Evolutionary conservation across 345 rosid genomes (phyloP).

Genomic region (Cardamine chenopodiifolia): DNA sequence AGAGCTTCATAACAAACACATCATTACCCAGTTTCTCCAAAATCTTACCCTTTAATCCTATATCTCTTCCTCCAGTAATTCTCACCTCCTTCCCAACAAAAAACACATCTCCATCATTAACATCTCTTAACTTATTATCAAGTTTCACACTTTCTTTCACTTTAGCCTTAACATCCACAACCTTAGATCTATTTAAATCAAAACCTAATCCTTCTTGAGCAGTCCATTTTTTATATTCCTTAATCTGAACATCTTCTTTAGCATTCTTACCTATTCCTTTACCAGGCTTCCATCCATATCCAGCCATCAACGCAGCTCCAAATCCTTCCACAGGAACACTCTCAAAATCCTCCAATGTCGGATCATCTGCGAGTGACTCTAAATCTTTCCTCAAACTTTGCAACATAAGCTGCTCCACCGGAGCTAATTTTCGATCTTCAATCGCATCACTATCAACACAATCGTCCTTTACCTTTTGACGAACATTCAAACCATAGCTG

Average conservation of each 20-base stretch:
- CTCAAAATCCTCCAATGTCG: conserved; percentile 59
- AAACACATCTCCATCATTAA: conserved; percentile 41
- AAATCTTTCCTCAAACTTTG: conserved; percentile 60
- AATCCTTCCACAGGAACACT: conserved; percentile 79
- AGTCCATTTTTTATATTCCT: conserved; percentile 56
- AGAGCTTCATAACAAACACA: conserved; percentile 53
- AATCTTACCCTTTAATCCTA: conserved; percentile 64
- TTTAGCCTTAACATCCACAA: conserved; percentile 24
- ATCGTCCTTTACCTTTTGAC: conserved; percentile 32
- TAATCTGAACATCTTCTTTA: conserved; percentile 68
- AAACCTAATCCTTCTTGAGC: conserved; percentile 66
- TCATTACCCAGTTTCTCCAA: conserved; percentile 39
- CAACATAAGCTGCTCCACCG: conserved; percentile 48
- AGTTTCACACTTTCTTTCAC: conserved; percentile 7
- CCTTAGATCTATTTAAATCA: conserved; percentile 29
- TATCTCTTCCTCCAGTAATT: conserved; percentile 52
- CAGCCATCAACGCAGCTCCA: conserved; percentile 72
- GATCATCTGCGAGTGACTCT: conserved; percentile 65
- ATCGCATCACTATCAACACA: neutral
- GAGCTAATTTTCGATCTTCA: conserved; percentile 13
- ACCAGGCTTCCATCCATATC: conserved; percentile 89
- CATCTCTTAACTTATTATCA: conserved; percentile 10
- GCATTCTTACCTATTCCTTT: conserved; percentile 78
- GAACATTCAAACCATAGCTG: conserved; percentile 68
- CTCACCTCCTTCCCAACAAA: conserved; percentile 65